These are phyloP conservation scores for Phytophthora sp. DNA, from an alignment of 352 stramenopile genomes.

Conservation along the genomic window DNA sequence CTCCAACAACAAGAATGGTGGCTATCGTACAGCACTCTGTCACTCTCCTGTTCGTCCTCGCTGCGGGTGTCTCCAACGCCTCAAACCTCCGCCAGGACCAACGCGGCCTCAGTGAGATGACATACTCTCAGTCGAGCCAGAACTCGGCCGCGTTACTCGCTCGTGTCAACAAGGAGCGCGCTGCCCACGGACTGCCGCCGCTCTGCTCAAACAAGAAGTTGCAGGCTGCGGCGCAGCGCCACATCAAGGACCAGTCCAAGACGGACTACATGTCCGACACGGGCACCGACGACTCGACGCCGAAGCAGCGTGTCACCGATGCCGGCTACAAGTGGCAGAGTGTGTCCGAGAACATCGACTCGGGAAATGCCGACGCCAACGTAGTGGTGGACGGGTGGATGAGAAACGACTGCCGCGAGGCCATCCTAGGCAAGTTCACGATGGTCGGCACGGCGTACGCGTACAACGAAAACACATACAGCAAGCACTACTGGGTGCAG, in stretches of 20 bases:
- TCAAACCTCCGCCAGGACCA: not conserved
- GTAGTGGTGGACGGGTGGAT: conserved; percentile 40
- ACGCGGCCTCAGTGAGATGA: not conserved
- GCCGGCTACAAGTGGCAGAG: conserved; percentile 52
- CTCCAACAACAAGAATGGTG: not conserved
- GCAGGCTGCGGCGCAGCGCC: not conserved
- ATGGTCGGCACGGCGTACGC: conserved; percentile 44
- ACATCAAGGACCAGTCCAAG: not conserved
- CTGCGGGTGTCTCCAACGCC: not conserved
- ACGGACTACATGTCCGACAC: conserved; percentile 37
- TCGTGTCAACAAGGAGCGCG: not conserved
- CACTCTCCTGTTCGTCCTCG: not conserved
- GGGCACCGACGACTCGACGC: conserved; percentile 42
- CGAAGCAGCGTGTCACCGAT: conserved; percentile 32
- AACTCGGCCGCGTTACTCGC: not conserved
- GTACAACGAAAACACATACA: conserved; percentile 28
- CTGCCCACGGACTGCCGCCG: not conserved
- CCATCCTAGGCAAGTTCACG: conserved; percentile 35
- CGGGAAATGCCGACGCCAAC: conserved; percentile 24
- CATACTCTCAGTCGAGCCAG: not conserved
- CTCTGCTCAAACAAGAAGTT: not conserved
- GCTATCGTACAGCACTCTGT: not conserved
- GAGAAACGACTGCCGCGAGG: conserved; percentile 21
- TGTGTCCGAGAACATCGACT: conserved; percentile 38
- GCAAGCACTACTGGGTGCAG: conserved; percentile 61